phyloP scores from a whole-genome alignment of 129 eudicot genomes.

The Chrysanthemum lavandulifolium region DNA sequence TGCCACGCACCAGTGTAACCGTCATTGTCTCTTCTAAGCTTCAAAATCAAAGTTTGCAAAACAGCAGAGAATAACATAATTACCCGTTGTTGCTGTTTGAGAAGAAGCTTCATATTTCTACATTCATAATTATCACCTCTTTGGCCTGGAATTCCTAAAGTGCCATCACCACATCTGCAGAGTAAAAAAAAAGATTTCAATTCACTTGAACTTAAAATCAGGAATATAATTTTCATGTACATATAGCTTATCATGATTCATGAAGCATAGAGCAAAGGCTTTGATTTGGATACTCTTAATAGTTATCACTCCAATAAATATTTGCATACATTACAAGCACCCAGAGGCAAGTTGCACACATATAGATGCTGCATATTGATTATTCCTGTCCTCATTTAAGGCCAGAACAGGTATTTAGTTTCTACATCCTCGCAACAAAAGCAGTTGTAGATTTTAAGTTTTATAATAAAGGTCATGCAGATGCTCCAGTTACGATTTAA shows the following conservation, averaged over 20 bases:
- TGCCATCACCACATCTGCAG: conserved; percentile 96
- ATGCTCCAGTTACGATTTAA: not conserved
- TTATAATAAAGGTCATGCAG: not conserved
- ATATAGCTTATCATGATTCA: too few species aligned
- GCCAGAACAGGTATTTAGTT: too few species aligned
- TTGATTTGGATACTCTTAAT: too few species aligned
- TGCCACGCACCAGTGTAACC: conserved; percentile 3
- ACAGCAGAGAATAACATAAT: conserved; percentile 5
- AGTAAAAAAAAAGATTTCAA: conserved; percentile 15
- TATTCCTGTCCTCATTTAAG: too few species aligned
- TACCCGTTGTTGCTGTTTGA: conserved; percentile 93
- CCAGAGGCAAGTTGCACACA: too few species aligned
- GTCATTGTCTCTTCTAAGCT: not conserved
- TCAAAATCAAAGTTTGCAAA: conserved; percentile 1
- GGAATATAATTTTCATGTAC: not conserved
- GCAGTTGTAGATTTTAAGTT: not conserved
- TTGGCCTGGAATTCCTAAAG: conserved; percentile 75
- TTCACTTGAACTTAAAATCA: not conserved
- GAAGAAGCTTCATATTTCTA: conserved; percentile 97
- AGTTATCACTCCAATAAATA: too few species aligned
- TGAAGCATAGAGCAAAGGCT: too few species aligned
- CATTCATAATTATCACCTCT: conserved; percentile 88
- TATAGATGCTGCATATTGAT: too few species aligned
- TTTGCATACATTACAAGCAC: too few species aligned
- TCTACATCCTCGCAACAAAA: not conserved